Evolutionary conservation across 1,284 basidiomycete species (phyloP).

Genomic region (Naganishia sp.): DNA sequence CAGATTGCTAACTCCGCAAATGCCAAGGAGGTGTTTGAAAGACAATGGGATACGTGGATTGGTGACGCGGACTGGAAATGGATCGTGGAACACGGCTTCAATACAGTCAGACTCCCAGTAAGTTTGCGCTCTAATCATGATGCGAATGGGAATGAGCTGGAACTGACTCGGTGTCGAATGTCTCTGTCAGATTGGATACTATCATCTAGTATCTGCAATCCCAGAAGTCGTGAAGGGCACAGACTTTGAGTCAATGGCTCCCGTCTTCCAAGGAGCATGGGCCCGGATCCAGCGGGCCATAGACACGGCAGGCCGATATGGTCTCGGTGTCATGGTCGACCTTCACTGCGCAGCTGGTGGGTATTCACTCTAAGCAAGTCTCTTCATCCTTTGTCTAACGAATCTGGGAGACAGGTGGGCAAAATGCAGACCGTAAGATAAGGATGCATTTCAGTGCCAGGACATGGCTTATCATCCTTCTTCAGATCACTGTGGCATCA

Average conservation of each 20-base stretch:
- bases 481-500: conserved; percentile 49
- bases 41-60: conserved; percentile 81
- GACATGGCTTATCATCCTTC: conserved; percentile 14
- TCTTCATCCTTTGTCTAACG: conserved; percentile 72
- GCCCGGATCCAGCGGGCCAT: conserved; percentile 67
- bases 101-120: conserved; percentile 80
- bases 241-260: conserved; percentile 64
- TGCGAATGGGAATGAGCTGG: not conserved
- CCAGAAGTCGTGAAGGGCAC: conserved; percentile 68
- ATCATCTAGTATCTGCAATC: conserved; percentile 68
- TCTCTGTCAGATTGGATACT: conserved; percentile 68
- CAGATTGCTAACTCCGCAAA: conserved; percentile 68
- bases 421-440: conserved; percentile 55
- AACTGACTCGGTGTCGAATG: not conserved
- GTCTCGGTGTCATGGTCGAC: conserved; percentile 77
- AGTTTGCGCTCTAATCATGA: conserved; percentile 41
- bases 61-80: conserved; percentile 69
- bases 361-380: conserved; percentile 53
- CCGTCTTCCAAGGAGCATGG: conserved; percentile 74
- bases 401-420: conserved; percentile 55
- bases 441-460: conserved; percentile 29
- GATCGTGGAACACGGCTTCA: conserved; percentile 73
- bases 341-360: conserved; percentile 56
- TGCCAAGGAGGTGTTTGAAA: conserved; percentile 67
- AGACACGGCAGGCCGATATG: conserved; percentile 62